These are phyloP conservation scores for Populus pruinosa DNA, from an alignment of 345 rosid genomes.

Conservation along the genomic window DNA sequence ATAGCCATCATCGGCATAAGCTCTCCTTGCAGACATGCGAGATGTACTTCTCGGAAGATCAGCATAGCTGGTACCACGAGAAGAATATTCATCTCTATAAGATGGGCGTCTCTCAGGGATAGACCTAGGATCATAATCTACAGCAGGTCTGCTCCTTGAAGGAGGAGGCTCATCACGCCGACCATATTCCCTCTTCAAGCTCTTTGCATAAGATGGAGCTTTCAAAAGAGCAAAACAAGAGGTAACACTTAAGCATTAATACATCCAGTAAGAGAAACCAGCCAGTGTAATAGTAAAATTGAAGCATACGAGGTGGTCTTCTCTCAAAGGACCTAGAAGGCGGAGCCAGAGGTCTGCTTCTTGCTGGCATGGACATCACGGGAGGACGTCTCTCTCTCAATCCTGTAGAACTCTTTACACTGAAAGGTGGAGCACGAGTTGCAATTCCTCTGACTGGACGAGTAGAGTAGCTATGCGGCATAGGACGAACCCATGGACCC, in stretches of 20 bases:
- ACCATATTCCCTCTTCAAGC: slow-evolving; percentile 76
- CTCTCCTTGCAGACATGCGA: slow-evolving; percentile 70
- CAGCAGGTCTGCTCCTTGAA: slow-evolving; percentile 68
- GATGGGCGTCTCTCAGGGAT: slow-evolving; percentile 70
- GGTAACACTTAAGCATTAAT: slow-evolving; percentile 1
- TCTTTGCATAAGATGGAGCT: slow-evolving; percentile 73
- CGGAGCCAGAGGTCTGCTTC: slow-evolving; percentile 66
- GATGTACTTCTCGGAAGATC: slow-evolving; percentile 66
- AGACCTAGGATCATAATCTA: slow-evolving; percentile 70
- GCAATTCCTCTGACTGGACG: slow-evolving; percentile 46
- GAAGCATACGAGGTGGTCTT: slow-evolving; percentile 68
- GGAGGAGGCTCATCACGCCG: slow-evolving; percentile 81
- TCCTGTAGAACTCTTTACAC: slow-evolving; percentile 51
- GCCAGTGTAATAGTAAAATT: background rate
- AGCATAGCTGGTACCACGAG: slow-evolving; percentile 69
- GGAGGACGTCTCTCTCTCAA: slow-evolving; percentile 78
- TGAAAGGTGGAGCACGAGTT: slow-evolving; percentile 51
- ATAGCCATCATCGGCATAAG: slow-evolving; percentile 74
- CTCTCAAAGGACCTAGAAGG: slow-evolving; percentile 80
- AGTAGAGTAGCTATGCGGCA: slow-evolving; percentile 44
- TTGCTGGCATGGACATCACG: slow-evolving; percentile 58
- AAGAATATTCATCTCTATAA: slow-evolving; percentile 72
- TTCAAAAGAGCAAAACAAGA: slow-evolving; percentile 18
- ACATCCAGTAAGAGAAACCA: background rate
- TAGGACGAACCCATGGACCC: slow-evolving; percentile 64